phyloP scores from a whole-genome alignment of 2,329 filamentous ascomycete genomes.

The Cladobotryum mycophilum region DNA sequence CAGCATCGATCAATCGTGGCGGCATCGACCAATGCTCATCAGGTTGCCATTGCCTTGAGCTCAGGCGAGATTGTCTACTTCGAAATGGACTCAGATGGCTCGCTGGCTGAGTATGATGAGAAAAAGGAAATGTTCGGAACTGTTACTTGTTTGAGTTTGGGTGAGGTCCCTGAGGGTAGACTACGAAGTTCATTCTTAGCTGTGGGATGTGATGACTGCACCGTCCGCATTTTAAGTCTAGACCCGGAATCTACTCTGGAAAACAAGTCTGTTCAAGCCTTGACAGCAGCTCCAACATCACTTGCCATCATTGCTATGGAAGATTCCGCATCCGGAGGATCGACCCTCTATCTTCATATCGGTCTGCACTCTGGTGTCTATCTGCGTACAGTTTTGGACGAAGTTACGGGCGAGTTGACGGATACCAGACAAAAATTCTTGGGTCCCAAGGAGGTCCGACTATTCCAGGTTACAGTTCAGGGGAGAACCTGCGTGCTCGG shows the following conservation, averaged over 20 bases:
- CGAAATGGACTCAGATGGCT: slow-evolving; percentile 89
- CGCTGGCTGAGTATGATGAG: slow-evolving; percentile 88
- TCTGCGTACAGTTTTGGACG: slow-evolving; percentile 87
- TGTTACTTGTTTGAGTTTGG: slow-evolving; percentile 89
- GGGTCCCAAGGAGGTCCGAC: slow-evolving; percentile 79
- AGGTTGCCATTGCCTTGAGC: slow-evolving; percentile 89
- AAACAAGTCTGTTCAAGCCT: slow-evolving; percentile 87
- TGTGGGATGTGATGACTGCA: slow-evolving; percentile 94
- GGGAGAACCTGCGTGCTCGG: slow-evolving; percentile 80
- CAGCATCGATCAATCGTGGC: slow-evolving; percentile 93
- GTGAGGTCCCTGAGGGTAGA: slow-evolving; percentile 84
- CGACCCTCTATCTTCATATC: slow-evolving; percentile 90
- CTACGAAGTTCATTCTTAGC: slow-evolving; percentile 87
- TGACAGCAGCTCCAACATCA: slow-evolving; percentile 84
- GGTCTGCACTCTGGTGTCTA: slow-evolving; percentile 95
- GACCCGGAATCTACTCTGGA: slow-evolving; percentile 87
- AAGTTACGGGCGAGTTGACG: slow-evolving; percentile 89
- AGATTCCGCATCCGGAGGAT: slow-evolving; percentile 83
- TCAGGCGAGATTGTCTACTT: slow-evolving; percentile 98
- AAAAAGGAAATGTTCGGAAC: slow-evolving; percentile 93
- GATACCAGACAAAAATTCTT: slow-evolving; percentile 93
- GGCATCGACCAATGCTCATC: slow-evolving; percentile 84
- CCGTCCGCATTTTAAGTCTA: slow-evolving; percentile 84
- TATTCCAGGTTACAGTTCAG: slow-evolving; percentile 87
- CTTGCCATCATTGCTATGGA: slow-evolving; percentile 92